Conservation (phyloP, 768 basidiomycete species). For the Amyloporia xantha region DNA sequence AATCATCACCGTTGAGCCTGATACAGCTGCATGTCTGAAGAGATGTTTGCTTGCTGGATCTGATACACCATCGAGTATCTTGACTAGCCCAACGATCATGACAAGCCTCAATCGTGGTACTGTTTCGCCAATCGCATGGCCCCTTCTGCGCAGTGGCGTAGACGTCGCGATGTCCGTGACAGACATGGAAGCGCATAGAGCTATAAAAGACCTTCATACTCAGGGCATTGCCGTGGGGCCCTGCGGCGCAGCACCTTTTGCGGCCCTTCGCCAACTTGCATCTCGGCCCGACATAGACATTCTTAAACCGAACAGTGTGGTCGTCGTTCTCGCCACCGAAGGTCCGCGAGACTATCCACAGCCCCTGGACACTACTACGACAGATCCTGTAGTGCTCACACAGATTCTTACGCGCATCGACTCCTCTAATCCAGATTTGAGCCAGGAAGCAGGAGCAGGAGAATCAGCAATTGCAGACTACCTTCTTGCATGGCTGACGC, state of each 20-base stretch:
- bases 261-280: background rate
- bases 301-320: background rate
- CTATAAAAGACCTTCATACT: background rate
- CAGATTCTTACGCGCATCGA: slow-evolving; percentile 6
- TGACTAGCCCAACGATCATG: slow-evolving; percentile 5
- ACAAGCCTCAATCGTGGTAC: slow-evolving; percentile 2
- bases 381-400: slow-evolving; percentile 4
- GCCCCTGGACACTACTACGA: slow-evolving; percentile 3
- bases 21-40: slow-evolving; percentile 1
- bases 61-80: background rate
- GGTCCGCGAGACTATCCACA: background rate
- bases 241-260: slow-evolving; percentile 4
- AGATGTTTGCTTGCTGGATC: background rate
- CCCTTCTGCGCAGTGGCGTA: background rate
- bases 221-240: background rate
- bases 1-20: slow-evolving; percentile 3
- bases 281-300: background rate
- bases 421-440: slow-evolving; percentile 4
- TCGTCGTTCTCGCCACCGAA: slow-evolving; percentile 4
- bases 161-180: slow-evolving; percentile 1
- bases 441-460: slow-evolving; percentile 1
- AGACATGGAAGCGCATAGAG: slow-evolving; percentile 3
- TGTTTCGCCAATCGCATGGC: slow-evolving; percentile 2
- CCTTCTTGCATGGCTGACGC: slow-evolving; percentile 1
- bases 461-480: slow-evolving; percentile 3